Conservation (phyloP, 345 rosid genomes). For the Brassica cretica region DNA sequence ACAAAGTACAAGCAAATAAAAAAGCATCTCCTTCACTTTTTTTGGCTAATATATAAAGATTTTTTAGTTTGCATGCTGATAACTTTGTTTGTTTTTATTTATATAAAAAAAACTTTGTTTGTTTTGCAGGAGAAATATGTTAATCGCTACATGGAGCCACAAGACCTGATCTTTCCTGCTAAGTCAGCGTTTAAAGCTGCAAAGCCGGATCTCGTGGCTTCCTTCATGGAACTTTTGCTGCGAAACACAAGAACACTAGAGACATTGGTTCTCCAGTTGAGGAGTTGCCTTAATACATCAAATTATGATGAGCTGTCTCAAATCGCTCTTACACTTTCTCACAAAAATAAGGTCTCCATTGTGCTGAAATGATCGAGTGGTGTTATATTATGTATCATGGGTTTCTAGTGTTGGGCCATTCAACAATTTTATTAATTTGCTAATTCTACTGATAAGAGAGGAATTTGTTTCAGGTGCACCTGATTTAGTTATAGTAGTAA, state of each 20-base stretch:
- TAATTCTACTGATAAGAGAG: not conserved
- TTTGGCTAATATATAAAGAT: not conserved
- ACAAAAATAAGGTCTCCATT: not conserved
- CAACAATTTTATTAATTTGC: not conserved
- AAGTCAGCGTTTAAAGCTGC: not conserved
- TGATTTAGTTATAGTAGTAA: not conserved
- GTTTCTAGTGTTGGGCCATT: not conserved
- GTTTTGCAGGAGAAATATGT: not conserved
- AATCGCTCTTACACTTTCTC: not conserved
- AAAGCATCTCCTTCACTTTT: not conserved
- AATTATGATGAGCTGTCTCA: not conserved
- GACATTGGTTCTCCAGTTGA: not conserved
- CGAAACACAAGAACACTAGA: not conserved
- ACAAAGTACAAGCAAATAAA: not conserved
- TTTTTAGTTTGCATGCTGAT: not conserved
- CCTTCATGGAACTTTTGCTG: not conserved
- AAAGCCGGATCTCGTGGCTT: not conserved
- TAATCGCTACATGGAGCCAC: not conserved
- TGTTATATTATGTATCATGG: not conserved
- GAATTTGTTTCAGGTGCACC: not conserved
- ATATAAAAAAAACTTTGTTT: not conserved
- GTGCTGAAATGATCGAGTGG: not conserved
- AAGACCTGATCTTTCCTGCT: slow-evolving; percentile 1
- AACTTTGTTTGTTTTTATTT: not conserved
- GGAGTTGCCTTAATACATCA: not conserved